A percentile compares a stretch with the other conserved stretches of the same genome.
Evolutionary conservation across 345 rosid species (phyloP).

Genomic region (Brassica juncea): DNA sequence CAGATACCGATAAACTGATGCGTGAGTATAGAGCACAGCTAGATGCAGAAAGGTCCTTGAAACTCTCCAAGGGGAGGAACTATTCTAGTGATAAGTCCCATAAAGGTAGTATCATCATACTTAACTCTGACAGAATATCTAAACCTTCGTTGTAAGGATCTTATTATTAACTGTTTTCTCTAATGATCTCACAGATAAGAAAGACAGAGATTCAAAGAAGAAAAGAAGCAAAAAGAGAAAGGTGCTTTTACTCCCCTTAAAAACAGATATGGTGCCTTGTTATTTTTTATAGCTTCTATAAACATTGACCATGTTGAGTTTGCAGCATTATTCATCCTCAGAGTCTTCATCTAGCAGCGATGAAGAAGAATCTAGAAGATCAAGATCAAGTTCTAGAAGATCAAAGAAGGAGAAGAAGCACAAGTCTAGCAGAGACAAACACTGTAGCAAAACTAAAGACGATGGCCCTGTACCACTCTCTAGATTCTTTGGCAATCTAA

Average conservation of each 20-base stretch:
- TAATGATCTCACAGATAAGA: neutral
- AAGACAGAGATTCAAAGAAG: conserved; percentile 68
- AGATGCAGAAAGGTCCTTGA: conserved; percentile 93
- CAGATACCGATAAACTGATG: conserved; percentile 95
- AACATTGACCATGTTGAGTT: neutral
- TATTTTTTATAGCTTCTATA: neutral
- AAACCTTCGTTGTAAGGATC: neutral
- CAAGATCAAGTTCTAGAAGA: conserved; percentile 73
- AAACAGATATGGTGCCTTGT: conserved; percentile 1
- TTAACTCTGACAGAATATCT: neutral
- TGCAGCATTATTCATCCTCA: conserved; percentile 83
- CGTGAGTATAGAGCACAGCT: conserved; percentile 95
- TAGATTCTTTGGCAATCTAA: conserved; percentile 75
- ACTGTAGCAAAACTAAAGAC: conserved; percentile 47
- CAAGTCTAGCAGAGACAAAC: conserved; percentile 60
- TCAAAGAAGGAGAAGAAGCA: conserved; percentile 73
- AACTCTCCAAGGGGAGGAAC: conserved; percentile 94
- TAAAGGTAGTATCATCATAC: conserved; percentile 50
- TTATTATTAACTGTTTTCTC: neutral
- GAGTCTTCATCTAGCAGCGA: conserved; percentile 73
- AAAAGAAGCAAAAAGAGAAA: conserved; percentile 82
- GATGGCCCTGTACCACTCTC: conserved; percentile 95
- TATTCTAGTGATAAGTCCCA: conserved; percentile 64
- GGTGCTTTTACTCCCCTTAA: conserved; percentile 43
- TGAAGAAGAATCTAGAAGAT: conserved; percentile 73